Conservation (phyloP, 768 basidiomycete species). For the Serendipita sp. region DNA sequence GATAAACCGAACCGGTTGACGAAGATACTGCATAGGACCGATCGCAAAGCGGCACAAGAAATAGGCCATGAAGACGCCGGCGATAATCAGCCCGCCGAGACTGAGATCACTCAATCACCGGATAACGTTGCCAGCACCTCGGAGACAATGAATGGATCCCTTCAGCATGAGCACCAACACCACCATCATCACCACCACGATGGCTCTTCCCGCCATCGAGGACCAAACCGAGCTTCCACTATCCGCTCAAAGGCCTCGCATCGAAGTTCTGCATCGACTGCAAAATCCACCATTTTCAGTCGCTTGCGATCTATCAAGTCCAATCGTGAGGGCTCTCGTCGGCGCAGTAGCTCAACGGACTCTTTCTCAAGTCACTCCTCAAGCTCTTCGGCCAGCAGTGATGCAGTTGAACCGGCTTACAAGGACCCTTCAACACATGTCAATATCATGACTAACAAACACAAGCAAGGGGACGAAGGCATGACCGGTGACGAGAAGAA, state of each 20-base stretch:
- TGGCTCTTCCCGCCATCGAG: neutral
- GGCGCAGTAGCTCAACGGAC: constrained; percentile 19
- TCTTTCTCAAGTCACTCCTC: constrained; percentile 23
- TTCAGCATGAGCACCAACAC: neutral
- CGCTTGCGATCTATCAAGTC: constrained; percentile 8
- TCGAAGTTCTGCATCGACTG: constrained; percentile 1
- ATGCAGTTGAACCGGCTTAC: constrained; percentile 6
- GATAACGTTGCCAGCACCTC: neutral
- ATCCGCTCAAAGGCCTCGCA: neutral
- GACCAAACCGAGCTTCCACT: neutral
- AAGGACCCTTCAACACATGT: constrained; percentile 8
- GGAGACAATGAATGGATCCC: neutral
- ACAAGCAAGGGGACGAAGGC: constrained; percentile 15
- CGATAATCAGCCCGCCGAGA: neutral
- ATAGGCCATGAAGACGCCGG: neutral
- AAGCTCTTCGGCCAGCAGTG: constrained; percentile 12
- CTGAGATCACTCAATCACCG: neutral
- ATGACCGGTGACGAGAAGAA: constrained; percentile 32
- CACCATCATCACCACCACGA: neutral
- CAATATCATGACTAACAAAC: constrained; percentile 17
- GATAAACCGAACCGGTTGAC: constrained; percentile 7
- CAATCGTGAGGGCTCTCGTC: constrained; percentile 17
- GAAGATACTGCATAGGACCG: neutral
- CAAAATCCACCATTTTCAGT: neutral
- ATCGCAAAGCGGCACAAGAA: neutral